Base-by-base conservation (phyloP, 352 stramenopile species). In the Globisporangium nodosum region DNA sequence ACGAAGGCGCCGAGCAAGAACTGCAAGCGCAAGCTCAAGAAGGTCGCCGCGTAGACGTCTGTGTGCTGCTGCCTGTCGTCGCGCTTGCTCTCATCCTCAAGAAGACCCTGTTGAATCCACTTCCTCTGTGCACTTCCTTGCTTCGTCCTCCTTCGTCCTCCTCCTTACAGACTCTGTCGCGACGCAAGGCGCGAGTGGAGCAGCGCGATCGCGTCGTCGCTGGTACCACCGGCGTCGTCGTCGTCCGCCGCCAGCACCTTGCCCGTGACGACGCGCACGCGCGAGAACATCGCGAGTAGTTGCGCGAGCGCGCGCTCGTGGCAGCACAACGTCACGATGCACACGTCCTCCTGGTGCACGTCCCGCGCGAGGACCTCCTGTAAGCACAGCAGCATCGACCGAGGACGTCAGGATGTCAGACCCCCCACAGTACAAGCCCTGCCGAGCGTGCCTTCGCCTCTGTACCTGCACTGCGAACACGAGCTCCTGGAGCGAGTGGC, bases 1-100 rank as follows among this genome's bases (percentile, higher is more conserved):
- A 54, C 49, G 9, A 54, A 21, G n/a, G 49, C 49, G 27, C 49
- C 49, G 18, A 54, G 49, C 49, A 37, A 54, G 33, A 54, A 54
- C 9, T 54, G 49, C 33, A 54, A 42, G 33, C 49, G 49, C 20
- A 49, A 49, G 18, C n/a, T 49, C 9, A 37, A 37, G 33, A 37
- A 37, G 33, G 33, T 37, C 6, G 33, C 9, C 33, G 33, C 33
- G 33, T 37, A 37, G 33, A 37, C 5, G 33, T 37, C 33, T 37
- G 33, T 37, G 33, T 37, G 33, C 9, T 37, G 5, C 33, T 37
- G 24, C 24, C 24, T 27, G 24, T 37, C 33, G 33, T 37, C 33
- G 33, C 33, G 9, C 33, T 37, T 37, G 6, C 33, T 37, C 33
- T 11, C 33, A 9, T 11, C 33, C 33, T 27, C 24, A 27, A 27